These are phyloP conservation scores for Pythium plurisporium DNA, from an alignment of 352 stramenopile genomes.

Conservation along the genomic window DNA sequence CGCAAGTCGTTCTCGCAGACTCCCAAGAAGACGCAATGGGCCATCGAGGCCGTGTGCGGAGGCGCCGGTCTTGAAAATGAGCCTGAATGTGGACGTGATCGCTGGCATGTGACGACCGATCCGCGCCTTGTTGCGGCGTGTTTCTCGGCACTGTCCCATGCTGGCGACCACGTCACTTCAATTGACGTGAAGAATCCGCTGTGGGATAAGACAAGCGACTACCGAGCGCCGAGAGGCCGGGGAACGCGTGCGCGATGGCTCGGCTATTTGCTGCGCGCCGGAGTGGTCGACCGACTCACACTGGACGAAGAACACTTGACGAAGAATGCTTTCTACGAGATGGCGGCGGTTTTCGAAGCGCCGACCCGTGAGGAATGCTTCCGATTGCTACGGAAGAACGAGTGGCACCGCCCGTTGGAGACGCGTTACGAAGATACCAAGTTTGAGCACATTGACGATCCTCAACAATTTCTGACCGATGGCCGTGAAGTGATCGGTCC, in stretches of 20 bases:
- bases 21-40: not conserved
- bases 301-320: constrained; percentile 4
- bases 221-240: not conserved
- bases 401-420: not conserved
- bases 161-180: constrained; percentile 2
- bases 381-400: not conserved
- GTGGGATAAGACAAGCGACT: not conserved
- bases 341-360: not conserved
- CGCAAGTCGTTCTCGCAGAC: not conserved
- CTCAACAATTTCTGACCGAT: not conserved
- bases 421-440: not conserved
- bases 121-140: not conserved
- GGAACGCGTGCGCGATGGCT: not conserved
- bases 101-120: not conserved
- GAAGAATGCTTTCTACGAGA: not conserved
- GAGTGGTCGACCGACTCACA: not conserved
- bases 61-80: not conserved
- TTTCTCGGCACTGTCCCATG: not conserved
- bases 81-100: not conserved
- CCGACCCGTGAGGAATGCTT: not conserved
- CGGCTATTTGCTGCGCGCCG: not conserved
- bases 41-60: not conserved
- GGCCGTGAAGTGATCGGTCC: not conserved
- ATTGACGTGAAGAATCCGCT: not conserved
- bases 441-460: not conserved